phyloP scores from a whole-genome alignment of 768 basidiomycete genomes.

The Xanthoconium stramineum region DNA sequence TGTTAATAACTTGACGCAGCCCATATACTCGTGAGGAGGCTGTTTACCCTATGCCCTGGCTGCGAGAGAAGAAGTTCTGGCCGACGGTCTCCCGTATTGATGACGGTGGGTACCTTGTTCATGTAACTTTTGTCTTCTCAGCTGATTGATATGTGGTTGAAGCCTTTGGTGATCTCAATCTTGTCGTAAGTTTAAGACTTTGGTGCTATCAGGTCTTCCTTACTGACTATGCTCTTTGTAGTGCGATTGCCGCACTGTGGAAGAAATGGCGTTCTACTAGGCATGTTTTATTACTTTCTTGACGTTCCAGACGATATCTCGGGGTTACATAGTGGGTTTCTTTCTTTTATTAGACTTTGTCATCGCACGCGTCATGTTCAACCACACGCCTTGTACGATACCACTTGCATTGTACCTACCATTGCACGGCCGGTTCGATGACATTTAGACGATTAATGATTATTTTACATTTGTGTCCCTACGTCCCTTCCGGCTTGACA shows the following conservation, averaged over 20 bases:
- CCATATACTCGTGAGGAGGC: conserved; percentile 90
- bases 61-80: conserved; percentile 94
- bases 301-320: conserved; percentile 22
- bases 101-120: conserved; percentile 62
- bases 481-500: conserved; percentile 18
- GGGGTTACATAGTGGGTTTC: conserved; percentile 36
- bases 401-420: conserved; percentile 25
- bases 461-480: conserved; percentile 5
- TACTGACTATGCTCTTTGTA: conserved; percentile 28
- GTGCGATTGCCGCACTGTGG: conserved; percentile 87
- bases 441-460: conserved; percentile 15
- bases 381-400: conserved; percentile 51
- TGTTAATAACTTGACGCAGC: conserved; percentile 36
- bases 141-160: conserved; percentile 11
- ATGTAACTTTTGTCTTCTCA: background rate
- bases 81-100: conserved; percentile 89
- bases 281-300: conserved; percentile 16
- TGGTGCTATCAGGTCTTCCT: background rate
- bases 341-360: conserved; percentile 43
- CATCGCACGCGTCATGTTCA: conserved; percentile 51
- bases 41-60: conserved; percentile 83
- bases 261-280: conserved; percentile 54
- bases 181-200: conserved; percentile 60
- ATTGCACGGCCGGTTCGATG: conserved; percentile 10
- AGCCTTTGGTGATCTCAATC: conserved; percentile 93